phyloP scores from a whole-genome alignment of 441 rosid species.

The Pelargonium cotyledonis region DNA sequence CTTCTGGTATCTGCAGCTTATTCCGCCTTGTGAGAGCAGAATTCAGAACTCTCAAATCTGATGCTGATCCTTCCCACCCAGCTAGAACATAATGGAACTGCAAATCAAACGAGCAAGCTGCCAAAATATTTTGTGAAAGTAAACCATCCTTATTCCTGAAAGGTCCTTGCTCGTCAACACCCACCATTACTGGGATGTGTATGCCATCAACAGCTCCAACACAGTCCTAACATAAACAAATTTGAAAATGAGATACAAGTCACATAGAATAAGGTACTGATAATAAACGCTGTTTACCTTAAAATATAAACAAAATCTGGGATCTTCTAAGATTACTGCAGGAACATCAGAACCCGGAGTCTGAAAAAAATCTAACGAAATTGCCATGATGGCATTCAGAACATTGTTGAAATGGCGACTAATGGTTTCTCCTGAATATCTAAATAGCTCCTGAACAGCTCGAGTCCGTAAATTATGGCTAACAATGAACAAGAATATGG shows the following conservation, averaged over 20 bases:
- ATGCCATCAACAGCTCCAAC: conserved; percentile 79
- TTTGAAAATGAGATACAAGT: background rate
- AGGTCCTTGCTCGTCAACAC: conserved; percentile 88
- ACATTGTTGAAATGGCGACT: conserved; percentile 95
- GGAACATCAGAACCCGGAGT: conserved; percentile 49
- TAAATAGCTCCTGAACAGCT: conserved; percentile 72
- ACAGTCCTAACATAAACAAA: conserved; percentile 46
- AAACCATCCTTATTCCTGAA: conserved; percentile 63
- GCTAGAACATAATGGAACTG: conserved; percentile 80
- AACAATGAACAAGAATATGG: conserved; percentile 70
- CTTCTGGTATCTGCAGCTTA: conserved; percentile 70
- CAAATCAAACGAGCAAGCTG: conserved; percentile 75
- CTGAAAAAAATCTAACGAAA: conserved; percentile 64
- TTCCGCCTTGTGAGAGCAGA: conserved; percentile 67
- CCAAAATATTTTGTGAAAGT: conserved; percentile 74
- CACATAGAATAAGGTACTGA: background rate
- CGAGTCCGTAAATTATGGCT: conserved; percentile 83
- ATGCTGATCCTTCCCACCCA: conserved; percentile 97
- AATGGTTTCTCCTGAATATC: conserved; percentile 79
- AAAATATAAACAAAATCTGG: conserved; percentile 58
- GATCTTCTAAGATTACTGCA: conserved; percentile 38
- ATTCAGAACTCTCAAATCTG: conserved; percentile 62
- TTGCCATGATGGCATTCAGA: conserved; percentile 64
- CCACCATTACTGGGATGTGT: conserved; percentile 81
- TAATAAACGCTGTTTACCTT: conserved; percentile 37